Base-by-base conservation (phyloP, 2,329 filamentous ascomycete genomes). In the Penicillium sp. region DNA sequence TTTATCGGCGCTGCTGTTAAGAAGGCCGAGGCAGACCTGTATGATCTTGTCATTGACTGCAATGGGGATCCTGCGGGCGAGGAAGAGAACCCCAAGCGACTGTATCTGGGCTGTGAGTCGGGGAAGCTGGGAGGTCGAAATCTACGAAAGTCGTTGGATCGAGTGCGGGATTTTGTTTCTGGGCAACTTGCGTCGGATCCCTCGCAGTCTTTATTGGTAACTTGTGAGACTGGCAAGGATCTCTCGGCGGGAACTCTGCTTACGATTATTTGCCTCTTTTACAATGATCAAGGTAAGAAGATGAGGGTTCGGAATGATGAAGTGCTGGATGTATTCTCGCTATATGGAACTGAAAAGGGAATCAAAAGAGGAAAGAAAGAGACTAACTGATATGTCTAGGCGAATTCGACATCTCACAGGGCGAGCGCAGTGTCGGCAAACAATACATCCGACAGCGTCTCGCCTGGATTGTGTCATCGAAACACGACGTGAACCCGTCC, bases 81-180 rank as follows among this genome's bases (percentile, higher is more conserved):
- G 24, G 39, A 16, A 9, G 47, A 52, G 13, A 60, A 71, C 61
- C 46, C 73, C 10, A 66, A 70, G 48, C 64, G 67, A 53, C 67
- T 83, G 49, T 81, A 80, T 58, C 81, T 94, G 16, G 83, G 85
- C 0, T 83, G 93, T 55, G 85, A 86, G 1, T 83, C 84, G 45
- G 85, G 85, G 33, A 97, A 97, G 74, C 72, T 87, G 3, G 93
- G 91, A 0, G 92, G 90, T 66, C 86, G 92, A n/a, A 87, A 90
- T 61, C 79, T 97, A n/a, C 86, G 93, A 8, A 77, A 81, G 13
- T 86, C 89, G 9, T 77, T 97, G 3, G 80, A 83, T 1, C 79
- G 78, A 14, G 83, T 94, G 14, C 81, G 81, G 56, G 67, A 73
- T 2, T 89, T 90, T 67, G 79, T 83, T 1, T 65, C 71, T 5